These are phyloP conservation scores for Naegleria gruberi DNA, from an alignment of 208 protist species.

Conservation along the genomic window DNA sequence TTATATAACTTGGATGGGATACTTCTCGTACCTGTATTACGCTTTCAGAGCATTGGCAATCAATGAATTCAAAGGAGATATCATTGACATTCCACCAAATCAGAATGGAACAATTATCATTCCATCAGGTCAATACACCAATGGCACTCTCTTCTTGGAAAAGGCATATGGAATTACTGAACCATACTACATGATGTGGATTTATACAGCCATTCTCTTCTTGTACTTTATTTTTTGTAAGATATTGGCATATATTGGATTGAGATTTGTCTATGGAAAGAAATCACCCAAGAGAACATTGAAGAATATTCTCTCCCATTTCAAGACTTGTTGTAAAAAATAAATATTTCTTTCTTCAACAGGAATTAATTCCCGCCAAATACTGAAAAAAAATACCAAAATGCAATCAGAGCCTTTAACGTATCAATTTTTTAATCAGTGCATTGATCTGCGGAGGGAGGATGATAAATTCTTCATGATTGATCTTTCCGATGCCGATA, in stretches of 20 bases:
- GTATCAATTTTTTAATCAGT: too few species aligned
- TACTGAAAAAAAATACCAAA: too few species aligned
- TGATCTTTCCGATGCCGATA: too few species aligned
- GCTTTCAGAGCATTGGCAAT: neutral
- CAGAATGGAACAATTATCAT: neutral
- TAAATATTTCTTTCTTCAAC: too few species aligned
- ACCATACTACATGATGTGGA: neutral
- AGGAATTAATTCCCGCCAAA: too few species aligned
- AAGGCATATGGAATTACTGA: neutral
- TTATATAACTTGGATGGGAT: neutral
- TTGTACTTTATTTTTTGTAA: neutral
- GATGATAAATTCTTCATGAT: too few species aligned
- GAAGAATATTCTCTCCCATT: too few species aligned
- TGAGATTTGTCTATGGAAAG: neutral
- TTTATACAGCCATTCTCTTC: neutral
- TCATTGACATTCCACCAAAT: neutral
- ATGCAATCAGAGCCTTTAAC: too few species aligned
- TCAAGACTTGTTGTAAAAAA: too few species aligned
- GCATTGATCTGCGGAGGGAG: too few species aligned
- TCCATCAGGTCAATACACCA: neutral
- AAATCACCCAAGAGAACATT: too few species aligned
- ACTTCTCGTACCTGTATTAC: neutral
- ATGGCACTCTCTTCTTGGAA: neutral
- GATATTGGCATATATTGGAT: neutral
- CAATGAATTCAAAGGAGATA: neutral